These are phyloP conservation scores for Crithidia sp. DNA, from an alignment of 208 protist species.

Conservation along the genomic window DNA sequence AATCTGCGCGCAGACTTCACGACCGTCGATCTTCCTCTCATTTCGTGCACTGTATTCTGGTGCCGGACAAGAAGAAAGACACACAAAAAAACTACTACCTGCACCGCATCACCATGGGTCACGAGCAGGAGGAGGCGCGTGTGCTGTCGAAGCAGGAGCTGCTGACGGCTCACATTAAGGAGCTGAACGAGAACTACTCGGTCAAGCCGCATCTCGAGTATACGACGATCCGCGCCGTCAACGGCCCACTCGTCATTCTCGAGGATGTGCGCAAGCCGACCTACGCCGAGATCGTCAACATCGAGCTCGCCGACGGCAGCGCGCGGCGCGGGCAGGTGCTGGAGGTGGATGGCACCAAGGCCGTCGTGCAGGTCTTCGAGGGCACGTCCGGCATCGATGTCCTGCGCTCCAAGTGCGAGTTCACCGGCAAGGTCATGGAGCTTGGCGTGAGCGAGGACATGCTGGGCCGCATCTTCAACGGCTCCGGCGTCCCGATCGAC, in stretches of 20 bases:
- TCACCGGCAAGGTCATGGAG: constrained; percentile 99
- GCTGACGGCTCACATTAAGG: constrained; percentile 73
- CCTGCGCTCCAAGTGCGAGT: constrained; percentile 96
- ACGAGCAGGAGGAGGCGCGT: constrained; percentile 53
- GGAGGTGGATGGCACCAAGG: constrained; percentile 98
- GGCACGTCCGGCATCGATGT: constrained; percentile 99
- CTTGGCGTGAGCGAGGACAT: constrained; percentile 99
- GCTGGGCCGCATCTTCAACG: constrained; percentile 99
- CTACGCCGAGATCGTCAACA: constrained; percentile 99
- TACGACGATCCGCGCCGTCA: constrained; percentile 98
- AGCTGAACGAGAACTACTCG: constrained; percentile 70
- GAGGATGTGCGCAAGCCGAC: constrained; percentile 99
- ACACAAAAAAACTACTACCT: neutral
- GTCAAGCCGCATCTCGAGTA: constrained; percentile 97
- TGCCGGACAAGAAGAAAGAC: too few relatives aligned
- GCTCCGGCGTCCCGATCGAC: constrained; percentile 99
- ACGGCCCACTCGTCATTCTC: constrained; percentile 99
- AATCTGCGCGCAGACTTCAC: too few relatives aligned
- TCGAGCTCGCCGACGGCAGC: constrained; percentile 97
- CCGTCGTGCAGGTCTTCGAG: constrained; percentile 99
- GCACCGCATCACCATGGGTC: constrained; percentile 32
- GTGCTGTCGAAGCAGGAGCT: constrained; percentile 91
- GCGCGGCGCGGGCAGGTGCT: constrained; percentile 97
- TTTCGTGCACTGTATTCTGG: too few relatives aligned
- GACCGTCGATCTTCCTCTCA: too few relatives aligned